A percentile compares a stretch with the other conserved stretches of the same genome.
Conservation (phyloP, 2,329 filamentous ascomycete species). For the Diplodia sapinea region DNA sequence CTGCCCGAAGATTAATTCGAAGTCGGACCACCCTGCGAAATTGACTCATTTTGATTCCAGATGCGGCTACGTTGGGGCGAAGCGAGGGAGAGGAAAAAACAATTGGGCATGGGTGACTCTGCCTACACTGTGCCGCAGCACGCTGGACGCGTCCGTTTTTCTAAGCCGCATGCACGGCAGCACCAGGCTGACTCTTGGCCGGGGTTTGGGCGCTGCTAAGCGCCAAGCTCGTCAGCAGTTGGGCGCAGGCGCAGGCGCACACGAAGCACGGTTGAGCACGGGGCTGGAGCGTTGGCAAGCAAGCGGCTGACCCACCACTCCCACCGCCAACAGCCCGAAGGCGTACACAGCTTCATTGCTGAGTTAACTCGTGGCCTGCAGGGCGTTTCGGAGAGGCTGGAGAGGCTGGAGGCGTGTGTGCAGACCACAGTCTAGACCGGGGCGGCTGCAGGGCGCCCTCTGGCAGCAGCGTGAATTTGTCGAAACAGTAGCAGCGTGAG, state of each 20-base stretch:
- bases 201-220: conserved; percentile 3
- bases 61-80: conserved; percentile 11
- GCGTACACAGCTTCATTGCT: background rate
- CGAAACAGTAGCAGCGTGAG: conserved; percentile 5
- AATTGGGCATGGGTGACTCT: conserved; percentile 16
- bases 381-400: background rate
- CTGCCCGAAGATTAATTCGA: background rate
- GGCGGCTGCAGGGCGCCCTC: conserved; percentile 23
- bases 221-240: conserved; percentile 10
- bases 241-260: background rate
- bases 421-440: conserved; percentile 14
- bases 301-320: conserved; percentile 15
- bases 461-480: conserved; percentile 17
- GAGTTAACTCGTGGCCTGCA: background rate
- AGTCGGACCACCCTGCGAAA: conserved; percentile 9
- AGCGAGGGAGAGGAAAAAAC: background rate
- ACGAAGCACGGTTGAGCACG: conserved; percentile 20
- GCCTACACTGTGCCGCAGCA: conserved; percentile 17
- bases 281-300: conserved; percentile 14
- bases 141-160: background rate
- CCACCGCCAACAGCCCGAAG: conserved; percentile 24
- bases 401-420: conserved; percentile 10
- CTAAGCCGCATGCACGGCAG: conserved; percentile 11
- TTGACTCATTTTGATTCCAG: conserved; percentile 10
- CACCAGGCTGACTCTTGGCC: background rate